phyloP scores from a whole-genome alignment of 129 eudicot species.

The Oenanthe sinensis region DNA sequence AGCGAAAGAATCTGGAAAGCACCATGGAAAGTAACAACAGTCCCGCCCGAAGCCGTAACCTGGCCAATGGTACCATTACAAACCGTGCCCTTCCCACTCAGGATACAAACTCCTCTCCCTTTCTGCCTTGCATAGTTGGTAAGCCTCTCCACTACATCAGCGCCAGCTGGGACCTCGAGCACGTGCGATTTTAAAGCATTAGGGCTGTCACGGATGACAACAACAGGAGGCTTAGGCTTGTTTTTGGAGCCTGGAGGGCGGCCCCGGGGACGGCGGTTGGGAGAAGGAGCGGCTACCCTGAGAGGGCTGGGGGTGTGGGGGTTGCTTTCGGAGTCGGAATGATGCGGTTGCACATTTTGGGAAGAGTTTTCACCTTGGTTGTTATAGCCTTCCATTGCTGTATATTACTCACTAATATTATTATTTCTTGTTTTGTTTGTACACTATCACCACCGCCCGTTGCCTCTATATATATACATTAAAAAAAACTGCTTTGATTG shows the following conservation, averaged over 20 bases:
- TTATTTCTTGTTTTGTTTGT: too few relatives aligned
- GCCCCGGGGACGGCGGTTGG: conserved; percentile 52
- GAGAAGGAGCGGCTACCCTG: conserved; percentile 13
- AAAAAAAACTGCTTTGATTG: neutral
- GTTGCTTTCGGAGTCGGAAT: neutral
- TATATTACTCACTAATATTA: too few relatives aligned
- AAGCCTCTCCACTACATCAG: conserved; percentile 42
- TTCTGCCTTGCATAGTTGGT: conserved; percentile 37
- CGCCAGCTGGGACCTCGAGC: conserved; percentile 42
- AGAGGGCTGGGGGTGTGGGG: neutral
- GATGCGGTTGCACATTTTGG: neutral
- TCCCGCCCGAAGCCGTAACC: conserved; percentile 31
- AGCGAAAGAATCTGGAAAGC: conserved; percentile 45
- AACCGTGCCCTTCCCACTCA: conserved; percentile 52
- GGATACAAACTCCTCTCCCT: conserved; percentile 54
- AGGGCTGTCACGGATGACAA: conserved; percentile 42
- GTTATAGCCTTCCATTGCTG: neutral
- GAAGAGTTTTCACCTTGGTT: neutral
- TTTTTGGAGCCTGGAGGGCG: conserved; percentile 68
- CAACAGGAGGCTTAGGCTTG: conserved; percentile 48
- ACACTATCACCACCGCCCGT: neutral
- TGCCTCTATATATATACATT: neutral
- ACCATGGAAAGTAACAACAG: conserved; percentile 43
- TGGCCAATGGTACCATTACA: conserved; percentile 42
- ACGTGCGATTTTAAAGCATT: conserved; percentile 43